Evolutionary conservation across 495 filamentous ascomycete species (phyloP), one percentile per base, ranked within the genome.

Genomic region (Aspergillus saccharolyticus): DNA sequence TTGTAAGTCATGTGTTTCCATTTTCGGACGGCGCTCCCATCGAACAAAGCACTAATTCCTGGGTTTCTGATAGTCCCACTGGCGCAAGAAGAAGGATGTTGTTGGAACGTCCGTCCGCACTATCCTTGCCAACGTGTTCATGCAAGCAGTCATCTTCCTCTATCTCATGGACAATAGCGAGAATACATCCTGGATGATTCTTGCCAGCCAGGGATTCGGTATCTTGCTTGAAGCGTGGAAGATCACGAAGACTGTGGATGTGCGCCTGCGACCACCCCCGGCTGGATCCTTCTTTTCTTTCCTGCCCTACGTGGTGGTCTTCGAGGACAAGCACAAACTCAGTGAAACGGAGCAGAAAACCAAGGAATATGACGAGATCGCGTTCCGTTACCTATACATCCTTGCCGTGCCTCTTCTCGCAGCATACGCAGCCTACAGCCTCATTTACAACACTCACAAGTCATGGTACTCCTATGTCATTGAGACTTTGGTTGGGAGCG

Each of bases 1-100:
- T 98, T 65, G 84, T 80, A 72, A 73, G 78, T 67, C 18, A 1
- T 2, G 39, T 15, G 42, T 19, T 2, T 49, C 16, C 21, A 0
- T 50, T 14, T 10, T 51, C 17, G 12, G 3, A 14, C 16, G 21
- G 19, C 44, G 14, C 39, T 16, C 24, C 2, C 20, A n/a, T 3
- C 7, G 5, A 12, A 39, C 7, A 46, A 24, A n/a, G 59, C 54
- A 43, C 66, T 70, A 61, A 71, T 45, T 28, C 19, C 44, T 33
- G 44, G 44, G 25, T 57, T 18, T 45, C n/a, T 39, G 28, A 63
- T 44, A 80, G 78, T 81, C 90, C 22, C 94, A 98, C 73, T 98
- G 93, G 83, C 89, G 90, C 64, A 96, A 97, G 76, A 98, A 98
- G 89, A 98, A 98, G 77, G 95, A 97, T 77, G 89, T 93, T 52